phyloP scores from a whole-genome alignment of 2,329 filamentous ascomycete species.

The Epichloe baconii region DNA sequence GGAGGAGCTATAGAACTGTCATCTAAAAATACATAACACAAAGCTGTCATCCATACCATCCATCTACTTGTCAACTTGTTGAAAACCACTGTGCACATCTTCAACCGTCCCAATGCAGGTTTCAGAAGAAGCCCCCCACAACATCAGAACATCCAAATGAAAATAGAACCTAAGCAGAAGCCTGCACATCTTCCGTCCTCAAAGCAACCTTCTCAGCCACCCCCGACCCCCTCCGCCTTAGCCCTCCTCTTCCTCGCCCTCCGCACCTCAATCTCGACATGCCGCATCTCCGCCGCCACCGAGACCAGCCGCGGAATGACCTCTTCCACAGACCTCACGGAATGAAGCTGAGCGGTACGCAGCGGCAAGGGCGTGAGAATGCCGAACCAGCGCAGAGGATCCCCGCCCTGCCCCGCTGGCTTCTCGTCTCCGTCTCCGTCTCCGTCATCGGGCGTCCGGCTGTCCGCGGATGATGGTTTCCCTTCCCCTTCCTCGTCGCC shows the following conservation, averaged over 20 bases:
- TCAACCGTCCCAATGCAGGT: no score
- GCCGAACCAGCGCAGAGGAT: constrained; percentile 46
- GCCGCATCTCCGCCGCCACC: constrained; percentile 46
- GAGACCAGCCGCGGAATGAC: constrained; percentile 44
- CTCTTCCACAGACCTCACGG: constrained; percentile 41
- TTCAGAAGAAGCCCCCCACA: no score
- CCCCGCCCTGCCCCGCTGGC: not conserved
- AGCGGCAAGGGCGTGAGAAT: constrained; percentile 39
- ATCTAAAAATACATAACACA: no score
- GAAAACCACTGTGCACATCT: no score
- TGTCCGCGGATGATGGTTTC: not conserved
- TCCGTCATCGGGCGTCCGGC: not conserved
- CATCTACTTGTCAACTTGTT: no score
- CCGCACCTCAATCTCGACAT: constrained; percentile 56
- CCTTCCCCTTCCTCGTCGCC: not conserved
- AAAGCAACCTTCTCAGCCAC: not conserved
- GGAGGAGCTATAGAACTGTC: not conserved
- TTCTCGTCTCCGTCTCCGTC: not conserved
- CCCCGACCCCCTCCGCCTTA: constrained; percentile 28
- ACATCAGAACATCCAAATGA: no score
- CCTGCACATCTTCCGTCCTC: not conserved
- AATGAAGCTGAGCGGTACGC: constrained; percentile 44
- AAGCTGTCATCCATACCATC: no score
- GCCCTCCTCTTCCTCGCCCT: constrained; percentile 42
- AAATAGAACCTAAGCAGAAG: not conserved